Evolutionary conservation across 2,329 filamentous ascomycete genomes (phyloP), one percentile per base, ranked within the genome.

Genomic region (Diaporthe australafricana): DNA sequence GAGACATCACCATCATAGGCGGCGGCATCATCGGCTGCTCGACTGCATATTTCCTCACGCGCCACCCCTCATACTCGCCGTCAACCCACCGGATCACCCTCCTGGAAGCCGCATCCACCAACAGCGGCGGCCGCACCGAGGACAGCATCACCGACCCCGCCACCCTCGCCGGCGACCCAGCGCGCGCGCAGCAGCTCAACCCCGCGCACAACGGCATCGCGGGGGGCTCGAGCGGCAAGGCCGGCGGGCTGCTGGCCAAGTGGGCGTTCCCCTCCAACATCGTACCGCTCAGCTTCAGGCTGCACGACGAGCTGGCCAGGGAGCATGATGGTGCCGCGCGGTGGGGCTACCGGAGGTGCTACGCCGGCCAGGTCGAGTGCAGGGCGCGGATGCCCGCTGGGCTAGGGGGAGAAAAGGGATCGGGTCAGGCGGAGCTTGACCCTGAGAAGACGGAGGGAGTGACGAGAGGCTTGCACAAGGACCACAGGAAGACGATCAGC

Each of bases 21-120:
- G 93, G 92, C 71, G 93, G 93, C 73, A 94, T 95, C 67, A 94
- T 95, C 73, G 93, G 93, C 74, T 92, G 89, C 79, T 93, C 90
- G 73, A 90, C 90, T 3, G 92, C 93, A 27, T 95, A 95, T 77
- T 95, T 88, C 78, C 84, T 94, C 16, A 93, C 92, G 0, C 89
- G 91, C 73, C 92, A 95, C 78, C 89, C 91, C 1, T 87, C 86
- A 5, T 95, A 91, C 81, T 86, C 93, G 75, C 88, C 88, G 38
- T 81, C 87, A 38, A 88, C 84, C 57, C 91, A 94, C 78, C 89
- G 84, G 48, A 90, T 95, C 76, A 94, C 91, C 0, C 86, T 95
- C 17, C 84, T 95, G 60, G 93, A 95, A 83, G 72, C 72, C 42
- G 48, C 72, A 1, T 87, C 89, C 1, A 79, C 72, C 12, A 81